Percentiles rank a stretch among this genome's conserved stretches.
Conservation (phyloP, 495 filamentous ascomycete species). For the Penicillium soppii region DNA sequence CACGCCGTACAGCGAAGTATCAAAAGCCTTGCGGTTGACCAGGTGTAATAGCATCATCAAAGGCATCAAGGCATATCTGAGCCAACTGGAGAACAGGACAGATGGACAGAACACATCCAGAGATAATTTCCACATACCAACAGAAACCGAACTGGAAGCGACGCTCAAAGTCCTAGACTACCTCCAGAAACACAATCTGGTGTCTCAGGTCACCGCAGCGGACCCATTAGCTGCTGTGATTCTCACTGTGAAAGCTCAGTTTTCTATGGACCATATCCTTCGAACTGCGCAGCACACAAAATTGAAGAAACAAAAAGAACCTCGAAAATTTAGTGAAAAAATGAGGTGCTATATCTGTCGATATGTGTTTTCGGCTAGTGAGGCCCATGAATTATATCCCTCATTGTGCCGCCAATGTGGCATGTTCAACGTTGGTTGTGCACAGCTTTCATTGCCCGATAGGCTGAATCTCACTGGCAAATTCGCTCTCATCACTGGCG, state of each 20-base stretch:
- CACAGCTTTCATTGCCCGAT: constrained; percentile 31
- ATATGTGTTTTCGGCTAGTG: constrained; percentile 19
- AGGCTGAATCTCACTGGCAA: constrained; percentile 29
- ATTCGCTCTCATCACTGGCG: constrained; percentile 49
- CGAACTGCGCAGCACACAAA: constrained; percentile 1
- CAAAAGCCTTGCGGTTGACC: constrained; percentile 6
- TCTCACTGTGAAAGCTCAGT: constrained; percentile 8
- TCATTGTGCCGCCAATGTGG: constrained; percentile 43
- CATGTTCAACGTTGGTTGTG: constrained; percentile 34
- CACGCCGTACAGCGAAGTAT: constrained; percentile 14
- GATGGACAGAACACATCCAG: neutral
- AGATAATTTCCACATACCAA: constrained; percentile 14
- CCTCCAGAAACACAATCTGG: constrained; percentile 8
- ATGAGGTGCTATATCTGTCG: constrained; percentile 43
- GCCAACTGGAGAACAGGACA: constrained; percentile 8
- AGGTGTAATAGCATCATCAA: constrained; percentile 31
- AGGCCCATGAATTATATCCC: constrained; percentile 30
- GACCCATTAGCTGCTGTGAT: constrained; percentile 24
- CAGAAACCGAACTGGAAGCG: constrained; percentile 20
- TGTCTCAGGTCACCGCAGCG: constrained; percentile 9
- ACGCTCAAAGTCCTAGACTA: constrained; percentile 30
- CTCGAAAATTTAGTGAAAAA: constrained; percentile 3
- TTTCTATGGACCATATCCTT: constrained; percentile 11
- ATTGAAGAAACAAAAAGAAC: neutral
- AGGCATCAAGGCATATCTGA: constrained; percentile 28